These are phyloP conservation scores for Ceratocystis harringtonii DNA, from an alignment of 2,329 filamentous ascomycete species.

Conservation along the genomic window DNA sequence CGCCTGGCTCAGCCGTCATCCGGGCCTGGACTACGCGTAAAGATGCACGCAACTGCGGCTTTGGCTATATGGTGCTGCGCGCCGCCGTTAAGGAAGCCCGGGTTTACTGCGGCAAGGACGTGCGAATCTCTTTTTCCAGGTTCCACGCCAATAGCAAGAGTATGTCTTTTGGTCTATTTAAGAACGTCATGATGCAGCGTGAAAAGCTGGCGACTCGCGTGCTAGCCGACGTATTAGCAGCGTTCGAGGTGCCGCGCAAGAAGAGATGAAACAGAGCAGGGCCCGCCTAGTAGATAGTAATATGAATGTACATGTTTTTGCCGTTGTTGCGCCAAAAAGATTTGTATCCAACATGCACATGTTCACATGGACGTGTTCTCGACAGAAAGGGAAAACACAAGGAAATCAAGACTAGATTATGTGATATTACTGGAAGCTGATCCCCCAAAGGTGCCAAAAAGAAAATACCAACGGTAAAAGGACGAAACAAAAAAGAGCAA, in stretches of 20 bases:
- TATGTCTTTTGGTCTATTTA: conserved; percentile 48
- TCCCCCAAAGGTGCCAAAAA: no score
- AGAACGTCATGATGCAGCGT: conserved; percentile 41
- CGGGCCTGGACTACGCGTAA: conserved; percentile 68
- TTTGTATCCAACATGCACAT: no score
- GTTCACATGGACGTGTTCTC: no score
- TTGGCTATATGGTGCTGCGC: conserved; percentile 57
- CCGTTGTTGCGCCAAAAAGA: no score
- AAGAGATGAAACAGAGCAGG: conserved; percentile 27
- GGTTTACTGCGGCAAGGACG: conserved; percentile 52
- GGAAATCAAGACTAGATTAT: no score
- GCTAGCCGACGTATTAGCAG: conserved; percentile 36
- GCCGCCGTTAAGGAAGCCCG: conserved; percentile 55
- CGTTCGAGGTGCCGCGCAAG: conserved; percentile 33
- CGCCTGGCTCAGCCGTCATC: conserved; percentile 49
- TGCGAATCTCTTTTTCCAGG: conserved; percentile 54
- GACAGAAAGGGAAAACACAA: no score
- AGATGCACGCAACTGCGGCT: conserved; percentile 52
- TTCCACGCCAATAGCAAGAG: conserved; percentile 62
- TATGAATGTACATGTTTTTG: no score
- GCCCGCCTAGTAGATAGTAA: no score
- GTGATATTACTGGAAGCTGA: no score
- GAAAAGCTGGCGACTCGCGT: conserved; percentile 43
- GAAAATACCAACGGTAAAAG: no score
- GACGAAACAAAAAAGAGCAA: no score